Evolutionary conservation across 495 filamentous ascomycete species (phyloP).

Genomic region (Aspergillus ostianus): DNA sequence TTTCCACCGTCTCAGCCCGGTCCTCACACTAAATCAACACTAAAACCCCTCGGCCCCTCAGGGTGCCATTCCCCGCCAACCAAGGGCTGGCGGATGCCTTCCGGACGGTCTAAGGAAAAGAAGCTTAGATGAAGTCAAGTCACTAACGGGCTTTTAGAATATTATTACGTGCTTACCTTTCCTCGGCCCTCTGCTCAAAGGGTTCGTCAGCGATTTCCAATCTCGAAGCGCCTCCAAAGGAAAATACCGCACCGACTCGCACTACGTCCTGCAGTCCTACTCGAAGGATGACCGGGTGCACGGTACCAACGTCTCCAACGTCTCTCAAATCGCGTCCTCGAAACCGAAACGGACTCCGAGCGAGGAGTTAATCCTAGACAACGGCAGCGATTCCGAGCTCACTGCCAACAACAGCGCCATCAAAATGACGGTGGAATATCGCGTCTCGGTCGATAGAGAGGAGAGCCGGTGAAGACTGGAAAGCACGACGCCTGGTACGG

Average conservation of each 20-base stretch:
- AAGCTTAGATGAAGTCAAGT: neutral
- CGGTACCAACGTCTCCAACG: slow-evolving; percentile 23
- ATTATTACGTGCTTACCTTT: slow-evolving; percentile 48
- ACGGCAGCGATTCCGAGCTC: neutral
- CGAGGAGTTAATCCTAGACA: slow-evolving; percentile 45
- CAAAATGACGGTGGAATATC: slow-evolving; percentile 47
- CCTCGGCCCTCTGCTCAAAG: slow-evolving; percentile 43
- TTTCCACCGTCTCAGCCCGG: no score
- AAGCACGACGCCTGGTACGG: neutral
- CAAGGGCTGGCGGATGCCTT: neutral
- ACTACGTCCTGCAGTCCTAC: slow-evolving; percentile 36
- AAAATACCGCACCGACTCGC: slow-evolving; percentile 4
- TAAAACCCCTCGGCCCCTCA: neutral
- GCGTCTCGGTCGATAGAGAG: slow-evolving; percentile 33
- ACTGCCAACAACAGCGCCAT: slow-evolving; percentile 19
- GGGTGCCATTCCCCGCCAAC: neutral
- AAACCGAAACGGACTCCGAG: slow-evolving; percentile 33
- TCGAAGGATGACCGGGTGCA: slow-evolving; percentile 31
- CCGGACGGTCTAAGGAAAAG: neutral
- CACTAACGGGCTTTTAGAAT: slow-evolving; percentile 29
- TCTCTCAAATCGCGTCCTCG: slow-evolving; percentile 18
- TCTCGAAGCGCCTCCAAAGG: slow-evolving; percentile 27
- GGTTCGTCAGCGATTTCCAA: slow-evolving; percentile 33
- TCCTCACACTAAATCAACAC: neutral
- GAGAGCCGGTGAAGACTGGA: neutral